A percentile compares a stretch with the other conserved stretches of the same genome.
These are phyloP conservation scores for Fusarium subglutinans DNA, from an alignment of 2,329 filamentous ascomycete genomes.

Conservation along the genomic window DNA sequence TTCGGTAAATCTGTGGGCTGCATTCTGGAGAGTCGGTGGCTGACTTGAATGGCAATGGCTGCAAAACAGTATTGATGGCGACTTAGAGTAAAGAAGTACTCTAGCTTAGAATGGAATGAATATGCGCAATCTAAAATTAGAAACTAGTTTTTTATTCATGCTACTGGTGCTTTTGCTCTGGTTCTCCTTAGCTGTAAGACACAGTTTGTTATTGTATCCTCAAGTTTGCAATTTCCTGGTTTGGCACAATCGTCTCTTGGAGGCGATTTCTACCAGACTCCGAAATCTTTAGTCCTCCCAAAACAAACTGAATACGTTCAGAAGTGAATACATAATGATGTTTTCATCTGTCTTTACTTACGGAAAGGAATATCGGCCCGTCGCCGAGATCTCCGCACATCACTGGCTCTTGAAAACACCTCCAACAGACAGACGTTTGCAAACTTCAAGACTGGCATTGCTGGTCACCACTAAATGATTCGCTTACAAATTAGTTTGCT, in stretches of 20 bases:
- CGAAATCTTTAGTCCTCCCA: background rate
- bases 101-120: background rate
- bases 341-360: background rate
- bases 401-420: rapidly evolving
- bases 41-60: background rate
- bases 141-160: background rate
- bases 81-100: no score
- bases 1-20: background rate
- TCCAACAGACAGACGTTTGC: background rate
- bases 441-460: background rate
- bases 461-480: background rate
- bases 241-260: background rate
- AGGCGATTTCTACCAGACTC: background rate
- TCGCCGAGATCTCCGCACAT: background rate
- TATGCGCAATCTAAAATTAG: background rate
- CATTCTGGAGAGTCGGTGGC: background rate
- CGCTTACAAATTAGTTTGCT: rapidly evolving
- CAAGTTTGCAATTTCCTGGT: background rate
- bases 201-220: background rate
- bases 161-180: rapidly evolving
- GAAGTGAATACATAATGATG: rapidly evolving
- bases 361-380: rapidly evolving
- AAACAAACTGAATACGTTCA: rapidly evolving
- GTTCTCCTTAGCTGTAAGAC: background rate
- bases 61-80: background rate